phyloP scores from a whole-genome alignment of 176 grass and related monocot species.

The Phyllostachys edulis region DNA sequence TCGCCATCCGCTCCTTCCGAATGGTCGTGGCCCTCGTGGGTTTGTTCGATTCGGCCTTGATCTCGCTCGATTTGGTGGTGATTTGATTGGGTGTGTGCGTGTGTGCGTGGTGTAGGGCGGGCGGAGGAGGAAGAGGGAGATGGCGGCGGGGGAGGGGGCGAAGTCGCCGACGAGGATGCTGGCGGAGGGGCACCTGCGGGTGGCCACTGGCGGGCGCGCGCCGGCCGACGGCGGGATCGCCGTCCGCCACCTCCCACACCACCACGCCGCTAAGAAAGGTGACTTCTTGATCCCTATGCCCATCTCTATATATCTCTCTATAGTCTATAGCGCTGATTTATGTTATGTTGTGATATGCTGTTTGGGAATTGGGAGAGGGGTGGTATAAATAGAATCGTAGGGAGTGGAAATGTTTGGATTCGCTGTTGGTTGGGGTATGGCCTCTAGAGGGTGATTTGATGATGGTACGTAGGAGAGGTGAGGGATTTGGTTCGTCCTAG shows the following conservation, averaged over 20 bases:
- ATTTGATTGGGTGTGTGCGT: conserved; percentile 10
- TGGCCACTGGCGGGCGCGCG: conserved; percentile 52
- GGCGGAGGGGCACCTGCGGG: conserved; percentile 54
- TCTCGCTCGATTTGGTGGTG: neutral
- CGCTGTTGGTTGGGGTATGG: neutral
- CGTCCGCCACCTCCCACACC: conserved; percentile 60
- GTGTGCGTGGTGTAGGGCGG: conserved; percentile 3
- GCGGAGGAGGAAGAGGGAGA: conserved; percentile 40
- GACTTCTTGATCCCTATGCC: neutral
- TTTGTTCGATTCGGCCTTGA: neutral
- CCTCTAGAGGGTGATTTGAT: neutral
- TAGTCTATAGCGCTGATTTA: neutral
- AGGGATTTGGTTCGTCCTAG: conserved; percentile 12
- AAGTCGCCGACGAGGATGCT: conserved; percentile 66
- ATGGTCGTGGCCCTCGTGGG: neutral
- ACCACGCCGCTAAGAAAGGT: conserved; percentile 53
- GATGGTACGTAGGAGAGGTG: neutral
- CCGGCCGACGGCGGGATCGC: conserved; percentile 58
- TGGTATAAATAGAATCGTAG: neutral
- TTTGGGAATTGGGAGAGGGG: neutral
- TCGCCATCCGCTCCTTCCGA: neutral
- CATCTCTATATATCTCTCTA: neutral
- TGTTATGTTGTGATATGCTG: neutral
- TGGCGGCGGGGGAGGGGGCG: conserved; percentile 54
- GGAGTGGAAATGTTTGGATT: neutral